These are phyloP conservation scores for Penicillium vulpinum DNA, from an alignment of 2,329 filamentous ascomycete genomes.

Conservation along the genomic window DNA sequence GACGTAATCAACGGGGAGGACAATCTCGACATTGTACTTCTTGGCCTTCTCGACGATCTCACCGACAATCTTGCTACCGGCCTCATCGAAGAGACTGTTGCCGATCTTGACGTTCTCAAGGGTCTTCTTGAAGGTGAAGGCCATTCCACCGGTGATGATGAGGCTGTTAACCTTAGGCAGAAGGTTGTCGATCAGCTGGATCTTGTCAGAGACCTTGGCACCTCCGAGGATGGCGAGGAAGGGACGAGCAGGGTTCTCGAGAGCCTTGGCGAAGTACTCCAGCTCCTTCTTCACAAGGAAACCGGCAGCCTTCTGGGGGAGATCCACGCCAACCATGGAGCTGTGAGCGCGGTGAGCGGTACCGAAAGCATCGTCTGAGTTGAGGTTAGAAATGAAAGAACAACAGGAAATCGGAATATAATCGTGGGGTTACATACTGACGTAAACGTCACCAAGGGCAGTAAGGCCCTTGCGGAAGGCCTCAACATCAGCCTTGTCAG, in stretches of 20 bases:
- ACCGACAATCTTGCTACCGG: constrained; percentile 85
- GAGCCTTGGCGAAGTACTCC: constrained; percentile 97
- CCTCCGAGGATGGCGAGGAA: constrained; percentile 99
- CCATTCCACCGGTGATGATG: constrained; percentile 96
- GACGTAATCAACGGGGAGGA: constrained; percentile 91
- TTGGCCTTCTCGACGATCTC: constrained; percentile 92
- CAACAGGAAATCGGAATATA: not conserved
- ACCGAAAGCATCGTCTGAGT: constrained; percentile 89
- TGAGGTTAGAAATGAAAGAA: not conserved
- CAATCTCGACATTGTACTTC: constrained; percentile 92
- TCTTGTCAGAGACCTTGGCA: constrained; percentile 99
- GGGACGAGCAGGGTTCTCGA: constrained; percentile 87
- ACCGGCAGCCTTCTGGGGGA: constrained; percentile 94
- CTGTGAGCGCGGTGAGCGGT: constrained; percentile 98
- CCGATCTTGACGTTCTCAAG: constrained; percentile 87
- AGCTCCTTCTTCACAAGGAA: constrained; percentile 99
- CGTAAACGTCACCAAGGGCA: constrained; percentile 88
- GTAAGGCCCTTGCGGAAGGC: constrained; percentile 95
- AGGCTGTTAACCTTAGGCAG: constrained; percentile 97
- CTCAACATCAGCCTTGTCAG: constrained; percentile 87
- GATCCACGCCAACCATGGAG: constrained; percentile 96
- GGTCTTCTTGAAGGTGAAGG: constrained; percentile 99
- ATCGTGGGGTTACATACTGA: constrained; percentile 67
- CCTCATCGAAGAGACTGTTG: constrained; percentile 88
- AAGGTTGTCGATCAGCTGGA: constrained; percentile 98